Conservation (phyloP, 2,329 filamentous ascomycete species). For the Trichoderma sp. region DNA sequence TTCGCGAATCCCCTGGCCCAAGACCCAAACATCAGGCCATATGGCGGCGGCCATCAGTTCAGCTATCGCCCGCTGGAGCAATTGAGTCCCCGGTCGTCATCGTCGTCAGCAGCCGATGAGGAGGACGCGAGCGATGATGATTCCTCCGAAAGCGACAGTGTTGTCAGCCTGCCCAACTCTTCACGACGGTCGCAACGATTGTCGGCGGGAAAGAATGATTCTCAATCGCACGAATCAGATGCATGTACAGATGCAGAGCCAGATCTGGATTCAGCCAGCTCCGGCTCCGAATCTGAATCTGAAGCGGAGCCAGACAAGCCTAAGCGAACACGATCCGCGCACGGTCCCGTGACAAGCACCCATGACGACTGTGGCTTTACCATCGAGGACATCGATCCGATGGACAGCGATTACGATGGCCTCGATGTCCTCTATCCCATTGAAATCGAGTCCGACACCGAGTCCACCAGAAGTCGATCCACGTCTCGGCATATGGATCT, state of each 20-base stretch:
- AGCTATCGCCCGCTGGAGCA: conserved; percentile 40
- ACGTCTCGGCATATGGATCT: conserved; percentile 39
- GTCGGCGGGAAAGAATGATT: conserved; percentile 14
- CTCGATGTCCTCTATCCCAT: conserved; percentile 43
- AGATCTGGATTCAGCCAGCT: conserved; percentile 18
- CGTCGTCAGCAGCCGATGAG: conserved; percentile 24
- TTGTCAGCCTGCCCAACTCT: conserved; percentile 28
- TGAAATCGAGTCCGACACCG: conserved; percentile 42
- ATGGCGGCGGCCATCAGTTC: conserved; percentile 42
- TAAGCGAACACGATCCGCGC: conserved; percentile 10
- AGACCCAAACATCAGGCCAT: conserved; percentile 42
- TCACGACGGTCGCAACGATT: conserved; percentile 22
- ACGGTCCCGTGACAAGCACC: conserved; percentile 17
- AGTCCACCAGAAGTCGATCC: conserved; percentile 32
- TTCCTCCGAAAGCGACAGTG: conserved; percentile 29
- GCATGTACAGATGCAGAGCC: conserved; percentile 25
- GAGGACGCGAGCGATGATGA: conserved; percentile 29
- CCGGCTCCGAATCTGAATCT: conserved; percentile 16
- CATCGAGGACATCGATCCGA: conserved; percentile 47
- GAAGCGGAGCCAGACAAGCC: conserved; percentile 21
- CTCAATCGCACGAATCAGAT: conserved; percentile 20
- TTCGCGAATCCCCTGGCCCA: conserved; percentile 31
- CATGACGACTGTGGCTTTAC: conserved; percentile 33
- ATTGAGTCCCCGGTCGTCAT: conserved; percentile 37
- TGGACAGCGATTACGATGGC: conserved; percentile 44